phyloP scores from a whole-genome alignment of 352 stramenopile species.

The Phytophthora constricta region DNA sequence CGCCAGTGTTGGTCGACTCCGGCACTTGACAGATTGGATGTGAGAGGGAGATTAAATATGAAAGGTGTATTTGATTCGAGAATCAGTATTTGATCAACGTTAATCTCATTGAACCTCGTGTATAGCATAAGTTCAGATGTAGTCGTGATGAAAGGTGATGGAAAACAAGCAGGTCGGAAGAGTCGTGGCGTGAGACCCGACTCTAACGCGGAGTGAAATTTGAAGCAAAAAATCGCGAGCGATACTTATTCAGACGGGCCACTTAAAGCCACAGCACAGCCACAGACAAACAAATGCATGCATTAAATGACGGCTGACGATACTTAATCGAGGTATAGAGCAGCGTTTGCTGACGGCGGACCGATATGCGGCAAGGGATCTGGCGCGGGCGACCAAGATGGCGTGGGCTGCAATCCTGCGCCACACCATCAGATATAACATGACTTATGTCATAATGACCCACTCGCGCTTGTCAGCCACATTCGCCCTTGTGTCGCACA shows the following conservation, averaged over 20 bases:
- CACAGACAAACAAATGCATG: no score
- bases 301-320: no score
- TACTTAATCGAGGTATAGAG: background rate
- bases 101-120: background rate
- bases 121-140: no score
- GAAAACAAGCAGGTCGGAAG: background rate
- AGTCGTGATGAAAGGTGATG: background rate
- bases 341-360: background rate
- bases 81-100: background rate
- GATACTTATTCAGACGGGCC: background rate
- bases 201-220: background rate
- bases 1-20: slow-evolving; percentile 15
- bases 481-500: background rate
- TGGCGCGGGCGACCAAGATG: background rate
- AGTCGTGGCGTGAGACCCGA: background rate
- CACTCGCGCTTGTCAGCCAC: background rate
- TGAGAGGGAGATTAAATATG: background rate
- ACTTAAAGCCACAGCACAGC: no score
- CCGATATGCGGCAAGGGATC: no score
- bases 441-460: no score
- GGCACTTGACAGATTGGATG: background rate
- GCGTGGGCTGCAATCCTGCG: background rate
- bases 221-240: background rate
- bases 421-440: no score
- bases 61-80: background rate